A percentile compares a stretch with the other conserved stretches of the same genome.
Evolutionary conservation across 306 rosid genomes (phyloP).

Genomic region (Pyrus betulifolia): DNA sequence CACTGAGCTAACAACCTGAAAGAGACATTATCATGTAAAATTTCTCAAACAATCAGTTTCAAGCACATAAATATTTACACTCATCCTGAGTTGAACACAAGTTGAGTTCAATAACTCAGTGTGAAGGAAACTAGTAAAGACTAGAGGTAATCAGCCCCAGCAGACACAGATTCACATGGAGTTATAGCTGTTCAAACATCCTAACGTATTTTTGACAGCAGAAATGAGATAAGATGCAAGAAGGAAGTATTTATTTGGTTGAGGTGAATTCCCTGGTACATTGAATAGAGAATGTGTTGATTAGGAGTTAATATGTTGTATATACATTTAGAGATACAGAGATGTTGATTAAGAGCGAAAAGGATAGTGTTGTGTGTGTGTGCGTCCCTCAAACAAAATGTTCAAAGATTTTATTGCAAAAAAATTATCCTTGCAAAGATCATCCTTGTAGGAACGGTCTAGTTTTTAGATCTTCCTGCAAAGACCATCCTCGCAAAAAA

Average conservation of each 20-base stretch:
- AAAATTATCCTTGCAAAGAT: neutral
- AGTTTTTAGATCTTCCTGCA: neutral
- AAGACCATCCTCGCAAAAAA: neutral
- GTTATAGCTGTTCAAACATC: neutral
- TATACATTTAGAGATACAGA: no score
- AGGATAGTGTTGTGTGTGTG: neutral
- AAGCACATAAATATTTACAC: neutral
- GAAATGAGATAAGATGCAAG: neutral
- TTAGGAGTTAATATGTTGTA: neutral
- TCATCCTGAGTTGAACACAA: neutral
- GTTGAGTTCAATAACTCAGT: neutral
- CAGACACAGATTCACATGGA: neutral
- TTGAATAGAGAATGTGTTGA: neutral
- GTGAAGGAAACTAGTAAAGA: neutral
- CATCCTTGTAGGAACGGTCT: neutral
- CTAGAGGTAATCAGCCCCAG: neutral
- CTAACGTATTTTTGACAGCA: neutral
- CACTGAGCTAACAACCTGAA: slow-evolving; percentile 94
- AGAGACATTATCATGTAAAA: neutral
- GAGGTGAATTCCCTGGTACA: neutral
- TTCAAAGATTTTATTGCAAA: neutral
- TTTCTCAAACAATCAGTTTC: neutral
- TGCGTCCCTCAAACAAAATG: neutral
- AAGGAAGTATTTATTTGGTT: neutral
- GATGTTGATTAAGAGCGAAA: neutral